Conservation (phyloP, 768 basidiomycete species). For the Symmetrospora coprosmae region DNA sequence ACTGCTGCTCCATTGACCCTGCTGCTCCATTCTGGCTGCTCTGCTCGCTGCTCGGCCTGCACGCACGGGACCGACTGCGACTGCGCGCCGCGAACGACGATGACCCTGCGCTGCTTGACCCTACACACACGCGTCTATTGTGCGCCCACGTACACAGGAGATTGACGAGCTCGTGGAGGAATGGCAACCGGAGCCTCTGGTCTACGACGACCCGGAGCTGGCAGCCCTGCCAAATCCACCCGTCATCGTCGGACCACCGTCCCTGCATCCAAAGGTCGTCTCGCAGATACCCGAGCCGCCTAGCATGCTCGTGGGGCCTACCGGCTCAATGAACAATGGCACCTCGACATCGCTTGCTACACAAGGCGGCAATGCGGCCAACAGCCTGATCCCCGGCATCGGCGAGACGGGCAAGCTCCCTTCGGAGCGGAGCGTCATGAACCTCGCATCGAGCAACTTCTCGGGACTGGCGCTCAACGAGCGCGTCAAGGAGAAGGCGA, state of each 20-base stretch:
- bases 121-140: conserved; percentile 10
- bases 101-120: too few species aligned
- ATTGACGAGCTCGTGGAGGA: conserved; percentile 91
- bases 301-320: too few species aligned
- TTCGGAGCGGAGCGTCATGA: conserved; percentile 60
- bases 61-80: too few species aligned
- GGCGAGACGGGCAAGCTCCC: conserved; percentile 30
- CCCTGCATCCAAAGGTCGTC: conserved; percentile 64
- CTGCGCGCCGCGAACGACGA: too few species aligned
- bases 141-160: conserved; percentile 48
- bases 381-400: conserved; percentile 15
- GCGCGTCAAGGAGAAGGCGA: conserved; percentile 64
- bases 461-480: conserved; percentile 78
- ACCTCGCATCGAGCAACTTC: conserved; percentile 84
- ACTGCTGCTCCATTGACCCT: background rate
- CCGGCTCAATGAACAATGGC: background rate
- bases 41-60: background rate
- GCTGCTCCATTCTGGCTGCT: background rate
- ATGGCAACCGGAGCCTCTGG: conserved; percentile 77
- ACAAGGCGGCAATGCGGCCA: background rate
- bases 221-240: conserved; percentile 62
- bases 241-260: conserved; percentile 61
- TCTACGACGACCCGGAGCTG: conserved; percentile 47
- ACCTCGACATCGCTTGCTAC: too few species aligned
- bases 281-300: conserved; percentile 27